Conservation (phyloP, 495 filamentous ascomycete species). For the Pseudotulostoma volvatum region DNA sequence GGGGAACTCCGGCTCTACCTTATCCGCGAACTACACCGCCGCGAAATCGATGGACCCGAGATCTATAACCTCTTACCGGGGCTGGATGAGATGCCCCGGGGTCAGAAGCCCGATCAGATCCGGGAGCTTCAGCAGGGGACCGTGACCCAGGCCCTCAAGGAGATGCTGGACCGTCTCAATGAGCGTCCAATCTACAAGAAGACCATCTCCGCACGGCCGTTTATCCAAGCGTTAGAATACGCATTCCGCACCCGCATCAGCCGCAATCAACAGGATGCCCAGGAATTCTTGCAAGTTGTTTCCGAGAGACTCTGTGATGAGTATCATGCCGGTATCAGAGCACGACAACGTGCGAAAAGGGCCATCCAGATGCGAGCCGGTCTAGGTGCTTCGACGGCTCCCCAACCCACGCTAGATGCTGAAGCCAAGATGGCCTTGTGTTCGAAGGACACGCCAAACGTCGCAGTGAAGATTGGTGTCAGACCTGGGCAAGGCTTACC, state of each 20-base stretch:
- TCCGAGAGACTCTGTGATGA: slow-evolving; percentile 85
- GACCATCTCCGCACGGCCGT: slow-evolving; percentile 70
- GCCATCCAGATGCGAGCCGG: slow-evolving; percentile 8
- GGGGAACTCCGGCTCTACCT: slow-evolving; percentile 79
- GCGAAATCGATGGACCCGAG: slow-evolving; percentile 54
- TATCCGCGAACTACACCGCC: slow-evolving; percentile 72
- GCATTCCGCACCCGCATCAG: slow-evolving; percentile 83
- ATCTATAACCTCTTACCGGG: slow-evolving; percentile 44
- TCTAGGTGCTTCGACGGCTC: slow-evolving; percentile 6
- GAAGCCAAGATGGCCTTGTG: slow-evolving; percentile 10
- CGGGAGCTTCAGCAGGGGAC: slow-evolving; percentile 61
- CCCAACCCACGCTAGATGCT: slow-evolving; percentile 7
- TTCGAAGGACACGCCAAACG: slow-evolving; percentile 12
- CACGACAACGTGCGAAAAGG: slow-evolving; percentile 31
- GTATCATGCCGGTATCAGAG: slow-evolving; percentile 68
- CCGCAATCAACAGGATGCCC: slow-evolving; percentile 93
- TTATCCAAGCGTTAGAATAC: slow-evolving; percentile 64
- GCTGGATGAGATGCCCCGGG: slow-evolving; percentile 25
- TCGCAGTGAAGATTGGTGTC: slow-evolving; percentile 29
- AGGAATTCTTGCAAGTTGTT: slow-evolving; percentile 90
- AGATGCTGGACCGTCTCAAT: slow-evolving; percentile 82
- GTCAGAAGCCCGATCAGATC: slow-evolving; percentile 39
- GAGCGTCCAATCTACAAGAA: slow-evolving; percentile 89
- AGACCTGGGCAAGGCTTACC: slow-evolving; percentile 23
- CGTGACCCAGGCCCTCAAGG: slow-evolving; percentile 79